Conservation (phyloP, 2,329 filamentous ascomycete genomes). For the Aspergillus thermomutatus region DNA sequence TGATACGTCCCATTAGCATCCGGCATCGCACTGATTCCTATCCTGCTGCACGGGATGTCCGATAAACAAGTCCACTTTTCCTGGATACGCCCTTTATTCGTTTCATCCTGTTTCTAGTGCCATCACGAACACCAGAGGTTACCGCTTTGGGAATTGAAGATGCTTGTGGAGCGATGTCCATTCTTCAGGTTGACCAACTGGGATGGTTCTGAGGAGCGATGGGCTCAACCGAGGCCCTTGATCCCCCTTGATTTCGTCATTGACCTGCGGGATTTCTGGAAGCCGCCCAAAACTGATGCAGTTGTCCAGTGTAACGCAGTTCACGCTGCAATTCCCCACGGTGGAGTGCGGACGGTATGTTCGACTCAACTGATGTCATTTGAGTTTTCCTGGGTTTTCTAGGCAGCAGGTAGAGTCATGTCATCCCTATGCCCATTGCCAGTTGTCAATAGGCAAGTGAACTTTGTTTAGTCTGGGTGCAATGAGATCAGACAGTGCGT, state of each 20-base stretch:
- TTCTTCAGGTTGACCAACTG: background rate
- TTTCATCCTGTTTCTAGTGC: background rate
- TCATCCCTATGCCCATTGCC: conserved; percentile 22
- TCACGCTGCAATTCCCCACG: conserved; percentile 60
- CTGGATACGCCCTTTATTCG: conserved; percentile 13
- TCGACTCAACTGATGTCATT: conserved; percentile 55
- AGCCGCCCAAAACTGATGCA: conserved; percentile 79
- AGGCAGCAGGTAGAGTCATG: conserved; percentile 52
- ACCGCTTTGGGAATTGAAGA: background rate
- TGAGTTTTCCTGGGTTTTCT: conserved; percentile 65
- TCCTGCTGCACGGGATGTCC: conserved; percentile 1
- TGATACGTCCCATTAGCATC: conserved; percentile 14
- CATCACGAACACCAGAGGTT: background rate
- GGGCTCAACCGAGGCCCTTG: background rate
- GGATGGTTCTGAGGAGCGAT: background rate
- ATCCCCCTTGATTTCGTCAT: background rate
- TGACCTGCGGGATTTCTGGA: conserved; percentile 34
- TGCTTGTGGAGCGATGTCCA: background rate
- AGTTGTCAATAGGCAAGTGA: conserved; percentile 62
- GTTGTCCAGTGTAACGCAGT: conserved; percentile 64
- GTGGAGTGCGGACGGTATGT: conserved; percentile 58
- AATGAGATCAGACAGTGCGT: conserved; percentile 48
- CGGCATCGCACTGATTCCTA: background rate
- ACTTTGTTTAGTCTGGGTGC: conserved; percentile 78
- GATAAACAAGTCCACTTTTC: conserved; percentile 9